Evolutionary conservation across 176 grass and related monocot species (phyloP).

Genomic region (Pontederia paniculata): DNA sequence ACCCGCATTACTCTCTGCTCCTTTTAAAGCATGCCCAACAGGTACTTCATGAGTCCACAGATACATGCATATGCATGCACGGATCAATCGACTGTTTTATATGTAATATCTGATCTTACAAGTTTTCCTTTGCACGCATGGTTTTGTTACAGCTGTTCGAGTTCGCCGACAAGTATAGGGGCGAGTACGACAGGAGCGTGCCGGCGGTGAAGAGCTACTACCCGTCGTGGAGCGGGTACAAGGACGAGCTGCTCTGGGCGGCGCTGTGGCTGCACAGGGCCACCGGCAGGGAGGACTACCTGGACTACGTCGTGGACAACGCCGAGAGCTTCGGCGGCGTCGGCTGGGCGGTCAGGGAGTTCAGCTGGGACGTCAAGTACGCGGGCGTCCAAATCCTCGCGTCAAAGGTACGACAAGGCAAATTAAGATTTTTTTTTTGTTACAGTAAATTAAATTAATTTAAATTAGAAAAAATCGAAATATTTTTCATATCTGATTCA

Average conservation of each 20-base stretch:
- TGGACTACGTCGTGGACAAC: slow-evolving; percentile 54
- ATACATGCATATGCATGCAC: background rate
- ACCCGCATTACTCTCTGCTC: background rate
- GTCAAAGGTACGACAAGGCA: background rate
- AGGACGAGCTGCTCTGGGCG: slow-evolving; percentile 94
- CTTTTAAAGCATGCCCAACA: background rate
- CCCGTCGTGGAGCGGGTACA: slow-evolving; percentile 81
- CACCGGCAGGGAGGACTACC: slow-evolving; percentile 38
- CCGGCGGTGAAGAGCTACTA: slow-evolving; percentile 43
- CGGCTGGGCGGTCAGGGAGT: slow-evolving; percentile 81
- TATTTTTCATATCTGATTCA: too few relatives aligned
- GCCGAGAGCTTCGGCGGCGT: slow-evolving; percentile 46
- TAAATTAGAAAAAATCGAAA: too few relatives aligned
- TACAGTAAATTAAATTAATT: too few relatives aligned
- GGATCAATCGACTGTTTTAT: background rate
- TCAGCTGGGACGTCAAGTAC: slow-evolving; percentile 97
- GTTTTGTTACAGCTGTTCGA: background rate
- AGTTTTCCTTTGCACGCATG: background rate
- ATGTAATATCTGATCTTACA: too few relatives aligned
- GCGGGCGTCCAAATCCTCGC: slow-evolving; percentile 58
- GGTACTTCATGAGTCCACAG: background rate
- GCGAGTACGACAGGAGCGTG: slow-evolving; percentile 11
- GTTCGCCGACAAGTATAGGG: slow-evolving; percentile 10
- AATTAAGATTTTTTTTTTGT: too few relatives aligned
- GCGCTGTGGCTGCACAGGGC: slow-evolving; percentile 96